phyloP scores from a whole-genome alignment of 495 filamentous ascomycete genomes.

The Astrothelium macrocarpum region DNA sequence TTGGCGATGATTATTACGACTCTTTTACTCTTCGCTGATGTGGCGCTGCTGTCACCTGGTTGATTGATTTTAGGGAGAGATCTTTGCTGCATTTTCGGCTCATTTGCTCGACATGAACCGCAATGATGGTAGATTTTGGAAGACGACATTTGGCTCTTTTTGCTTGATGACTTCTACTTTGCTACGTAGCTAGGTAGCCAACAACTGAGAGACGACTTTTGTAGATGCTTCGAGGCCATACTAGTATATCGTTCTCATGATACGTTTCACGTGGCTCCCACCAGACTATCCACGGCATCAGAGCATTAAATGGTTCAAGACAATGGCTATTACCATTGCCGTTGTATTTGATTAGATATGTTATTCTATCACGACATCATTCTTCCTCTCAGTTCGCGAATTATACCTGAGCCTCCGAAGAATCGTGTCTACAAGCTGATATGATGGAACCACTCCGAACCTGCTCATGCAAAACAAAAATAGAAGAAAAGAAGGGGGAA shows the following conservation, averaged over 20 bases:
- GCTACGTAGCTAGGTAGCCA: neutral
- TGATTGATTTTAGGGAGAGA: neutral
- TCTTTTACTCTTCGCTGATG: neutral
- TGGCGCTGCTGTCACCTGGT: neutral
- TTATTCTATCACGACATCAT: neutral
- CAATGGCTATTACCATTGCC: neutral
- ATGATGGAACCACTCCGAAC: neutral
- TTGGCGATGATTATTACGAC: neutral
- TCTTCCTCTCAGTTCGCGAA: no score
- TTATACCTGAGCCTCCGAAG: no score
- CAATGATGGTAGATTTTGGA: neutral
- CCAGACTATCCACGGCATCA: no score
- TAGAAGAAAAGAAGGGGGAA: neutral
- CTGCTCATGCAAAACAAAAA: neutral
- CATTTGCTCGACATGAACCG: neutral
- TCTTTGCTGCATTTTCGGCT: conserved; percentile 3
- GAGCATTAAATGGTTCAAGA: neutral
- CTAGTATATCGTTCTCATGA: no score
- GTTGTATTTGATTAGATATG: neutral
- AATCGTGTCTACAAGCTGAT: neutral
- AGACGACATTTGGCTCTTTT: neutral
- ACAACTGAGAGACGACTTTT: neutral
- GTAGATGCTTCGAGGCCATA: neutral
- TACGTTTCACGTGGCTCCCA: no score
- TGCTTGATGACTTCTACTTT: neutral